phyloP scores from a whole-genome alignment of 2,329 filamentous ascomycete species.

The Aurifilum marmelostoma region DNA sequence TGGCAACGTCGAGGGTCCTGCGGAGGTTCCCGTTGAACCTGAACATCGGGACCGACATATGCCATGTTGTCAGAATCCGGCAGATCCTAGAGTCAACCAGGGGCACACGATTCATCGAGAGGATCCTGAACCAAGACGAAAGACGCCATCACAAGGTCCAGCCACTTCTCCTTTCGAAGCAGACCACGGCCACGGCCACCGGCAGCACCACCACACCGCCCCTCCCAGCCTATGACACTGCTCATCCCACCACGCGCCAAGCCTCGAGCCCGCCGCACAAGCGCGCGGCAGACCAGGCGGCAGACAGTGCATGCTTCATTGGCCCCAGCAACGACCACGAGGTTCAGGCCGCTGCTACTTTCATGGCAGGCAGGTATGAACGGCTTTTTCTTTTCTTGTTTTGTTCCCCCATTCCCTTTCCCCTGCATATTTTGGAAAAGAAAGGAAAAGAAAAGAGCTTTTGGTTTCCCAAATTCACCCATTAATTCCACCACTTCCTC shows the following conservation, averaged over 20 bases:
- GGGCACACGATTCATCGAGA: conserved; percentile 50
- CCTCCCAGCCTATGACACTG: not conserved
- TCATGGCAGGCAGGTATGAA: conserved; percentile 50
- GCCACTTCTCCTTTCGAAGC: conserved; percentile 13
- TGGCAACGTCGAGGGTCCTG: conserved; percentile 21
- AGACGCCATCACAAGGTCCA: conserved; percentile 28
- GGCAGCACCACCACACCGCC: not conserved
- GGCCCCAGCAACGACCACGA: conserved; percentile 29
- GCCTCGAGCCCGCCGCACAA: not conserved
- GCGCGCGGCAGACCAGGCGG: not conserved
- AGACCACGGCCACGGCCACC: not conserved
- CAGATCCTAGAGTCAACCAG: conserved; percentile 54
- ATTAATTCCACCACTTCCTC: not conserved
- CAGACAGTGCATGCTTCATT: not conserved
- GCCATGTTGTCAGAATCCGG: conserved; percentile 67
- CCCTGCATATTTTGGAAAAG: not conserved
- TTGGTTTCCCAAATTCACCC: not conserved
- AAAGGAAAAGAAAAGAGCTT: not conserved
- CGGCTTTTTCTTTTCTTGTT: too few species aligned
- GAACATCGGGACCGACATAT: conserved; percentile 79
- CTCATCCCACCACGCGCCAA: not conserved
- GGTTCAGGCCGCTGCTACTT: conserved; percentile 45
- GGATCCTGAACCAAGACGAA: conserved; percentile 52
- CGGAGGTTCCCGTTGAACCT: conserved; percentile 65
- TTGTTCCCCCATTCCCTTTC: not conserved